Conservation (phyloP, 2,329 filamentous ascomycete species). For the Colletotrichum endophyticum region DNA sequence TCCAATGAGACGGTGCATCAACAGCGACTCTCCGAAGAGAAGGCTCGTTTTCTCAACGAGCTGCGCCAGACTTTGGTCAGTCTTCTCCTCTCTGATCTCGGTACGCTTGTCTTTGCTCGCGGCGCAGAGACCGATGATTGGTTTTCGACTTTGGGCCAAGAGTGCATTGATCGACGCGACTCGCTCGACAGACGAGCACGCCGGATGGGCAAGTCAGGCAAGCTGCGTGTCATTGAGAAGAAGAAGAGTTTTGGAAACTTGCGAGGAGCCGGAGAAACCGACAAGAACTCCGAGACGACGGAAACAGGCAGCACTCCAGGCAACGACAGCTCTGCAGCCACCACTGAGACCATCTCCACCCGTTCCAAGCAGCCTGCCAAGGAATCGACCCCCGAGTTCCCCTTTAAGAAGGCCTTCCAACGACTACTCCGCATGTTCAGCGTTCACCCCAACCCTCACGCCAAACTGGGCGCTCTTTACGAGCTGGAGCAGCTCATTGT, state of each 20-base stretch:
- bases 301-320: conserved; percentile 41
- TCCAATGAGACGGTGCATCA: conserved; percentile 71
- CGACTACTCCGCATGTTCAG: conserved; percentile 85
- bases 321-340: conserved; percentile 42
- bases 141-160: conserved; percentile 73
- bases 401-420: conserved; percentile 80
- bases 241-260: conserved; percentile 73
- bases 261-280: conserved; percentile 51
- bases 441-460: conserved; percentile 84
- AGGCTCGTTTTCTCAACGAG: conserved; percentile 77
- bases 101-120: conserved; percentile 81
- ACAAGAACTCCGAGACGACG: conserved; percentile 42
- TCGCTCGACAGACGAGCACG: conserved; percentile 54
- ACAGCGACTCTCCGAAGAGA: conserved; percentile 69
- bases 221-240: conserved; percentile 61
- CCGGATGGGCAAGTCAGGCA: conserved; percentile 42
- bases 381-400: conserved; percentile 63
- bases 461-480: conserved; percentile 82
- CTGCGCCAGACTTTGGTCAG: conserved; percentile 82
- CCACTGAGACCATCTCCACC: conserved; percentile 42
- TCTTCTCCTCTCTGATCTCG: conserved; percentile 86
- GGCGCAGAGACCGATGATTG: conserved; percentile 94
- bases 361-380: conserved; percentile 33
- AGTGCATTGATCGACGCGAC: conserved; percentile 68
- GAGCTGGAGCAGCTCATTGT: conserved; percentile 85